Base-by-base conservation (phyloP, 2,329 filamentous ascomycete species). In the Colletotrichum higginsianum region DNA sequence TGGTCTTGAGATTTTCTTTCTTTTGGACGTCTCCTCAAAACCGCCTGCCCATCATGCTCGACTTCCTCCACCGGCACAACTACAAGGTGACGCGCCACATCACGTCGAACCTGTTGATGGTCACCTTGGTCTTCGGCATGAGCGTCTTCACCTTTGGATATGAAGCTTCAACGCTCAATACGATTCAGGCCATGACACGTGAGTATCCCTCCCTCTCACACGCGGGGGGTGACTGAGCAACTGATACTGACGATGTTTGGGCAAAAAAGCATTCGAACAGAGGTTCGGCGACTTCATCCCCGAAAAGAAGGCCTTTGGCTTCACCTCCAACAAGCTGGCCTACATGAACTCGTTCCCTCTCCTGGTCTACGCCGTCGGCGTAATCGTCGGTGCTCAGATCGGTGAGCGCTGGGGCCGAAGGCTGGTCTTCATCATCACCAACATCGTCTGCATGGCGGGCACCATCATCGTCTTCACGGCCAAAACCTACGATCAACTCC, bases 141-240 rank as follows among this genome's bases (percentile, higher is more conserved):
- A 75, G 73, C 46, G 75, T 76, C 61, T 76, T 76, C 52, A 65
- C 74, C 9, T 76, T 74, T 46, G 75, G 75, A 15, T 76, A 74
- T 64, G 74, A 76, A 47, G 73, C 62, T 9, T 73, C 74, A 35
- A 74, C 75, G 23, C 55, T 76, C 49, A 73, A 71, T 42, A 75
- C 75, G 1, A 73, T 72, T 4, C 75, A 76, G 65, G 75, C 75
- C 23, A 76, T 76, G 75, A 67, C 67, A 2, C 67, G 74, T 75
- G 21, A 73, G 75, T 67, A 44, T 2, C 9, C 13, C 11, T 1
- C 7, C 13, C 35, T 35, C 8, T 35, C 30, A 35, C 30, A 35
- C 30, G 30, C 1, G 8, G 7, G 30, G 30, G 30, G 30, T 35
- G 30, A 8, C 9, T 35, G 30, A 35, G 7, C 30, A 38, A 38